Evolutionary conservation across 345 rosid genomes (phyloP), one percentile per base, ranked within the genome.

Genomic region (Citrus unshiu): DNA sequence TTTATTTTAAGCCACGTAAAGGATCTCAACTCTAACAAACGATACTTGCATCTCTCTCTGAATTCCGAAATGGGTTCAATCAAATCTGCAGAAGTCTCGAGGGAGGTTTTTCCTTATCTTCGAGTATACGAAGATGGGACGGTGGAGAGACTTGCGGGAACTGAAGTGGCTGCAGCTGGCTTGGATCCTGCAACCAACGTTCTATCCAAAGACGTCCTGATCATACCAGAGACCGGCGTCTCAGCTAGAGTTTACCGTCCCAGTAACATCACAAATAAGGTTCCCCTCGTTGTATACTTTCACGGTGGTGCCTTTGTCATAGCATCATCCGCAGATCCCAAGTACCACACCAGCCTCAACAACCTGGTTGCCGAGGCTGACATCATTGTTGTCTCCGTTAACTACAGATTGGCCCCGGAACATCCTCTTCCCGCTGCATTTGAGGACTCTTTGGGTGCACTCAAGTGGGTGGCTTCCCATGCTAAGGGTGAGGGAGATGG

Each of bases 221-320:
- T 95, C 75, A 37, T 83, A 72, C 86, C 90, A 0, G 79, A 89
- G 77, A 88, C 89, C 25, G 84, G 81, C 0, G 76, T 93, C 59
- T 82, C 93, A 0, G 97, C 92, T 62, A 81, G 97, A 64, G 77
- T 95, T 67, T 95, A 93, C 85, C 82, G 83, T 39, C 95, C 97
- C 27, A 77, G 6, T 39, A 39, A 74, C 19, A 71, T 79, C 25
- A 22, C 13, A 70, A 75, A 25, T 46, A 90, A 86, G 59, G 86
- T 93, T 70, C 97, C 98, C 4, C 87, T 95, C 21, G 89, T 87
- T 14, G 77, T 93, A 43, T 95, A 93, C 84, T 86, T 87, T 46
- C 98, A 95, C 18, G 98, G 98, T 0, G 98, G 98, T 9, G 97
- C 89, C n/a, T 95, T 95, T 80, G 79, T 83, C 83, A 75, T 91